A percentile compares a stretch with the other conserved stretches of the same genome.
phyloP scores from a whole-genome alignment of 768 basidiomycete species.

The Xerocomellus intermedius region DNA sequence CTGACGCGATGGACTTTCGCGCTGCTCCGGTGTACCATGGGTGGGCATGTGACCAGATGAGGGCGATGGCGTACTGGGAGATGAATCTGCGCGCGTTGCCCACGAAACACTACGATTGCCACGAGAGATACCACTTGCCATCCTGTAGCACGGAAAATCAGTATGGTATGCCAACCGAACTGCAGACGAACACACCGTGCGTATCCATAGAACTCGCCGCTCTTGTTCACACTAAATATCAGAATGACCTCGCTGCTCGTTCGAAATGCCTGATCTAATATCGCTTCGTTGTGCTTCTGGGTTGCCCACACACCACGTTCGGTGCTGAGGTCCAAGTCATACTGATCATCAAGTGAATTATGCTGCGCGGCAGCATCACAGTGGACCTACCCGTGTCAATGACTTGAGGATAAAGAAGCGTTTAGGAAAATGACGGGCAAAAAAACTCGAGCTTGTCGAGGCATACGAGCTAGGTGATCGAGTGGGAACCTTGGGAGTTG shows the following conservation, averaged over 20 bases:
- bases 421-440: conserved; percentile 73
- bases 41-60: conserved; percentile 19
- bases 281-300: conserved; percentile 87
- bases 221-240: conserved; percentile 91
- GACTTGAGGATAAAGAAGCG: conserved; percentile 95
- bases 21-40: conserved; percentile 14
- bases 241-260: conserved; percentile 86
- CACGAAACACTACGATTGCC: conserved; percentile 54
- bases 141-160: conserved; percentile 36
- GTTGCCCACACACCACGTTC: conserved; percentile 86
- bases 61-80: conserved; percentile 27
- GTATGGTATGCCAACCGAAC: background rate
- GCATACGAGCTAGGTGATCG: conserved; percentile 65
- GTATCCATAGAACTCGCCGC: conserved; percentile 93
- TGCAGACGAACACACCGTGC: conserved; percentile 55
- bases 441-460: conserved; percentile 82
- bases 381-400: conserved; percentile 60
- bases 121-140: conserved; percentile 62
- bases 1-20: conserved; percentile 4
- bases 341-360: conserved; percentile 39
- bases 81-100: conserved; percentile 45
- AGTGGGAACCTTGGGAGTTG: conserved; percentile 8
- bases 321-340: conserved; percentile 77
- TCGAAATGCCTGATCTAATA: conserved; percentile 91
- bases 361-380: background rate